Evolutionary conservation across 2,329 filamentous ascomycete species (phyloP).

Genomic region (Neobulgaria alba): DNA sequence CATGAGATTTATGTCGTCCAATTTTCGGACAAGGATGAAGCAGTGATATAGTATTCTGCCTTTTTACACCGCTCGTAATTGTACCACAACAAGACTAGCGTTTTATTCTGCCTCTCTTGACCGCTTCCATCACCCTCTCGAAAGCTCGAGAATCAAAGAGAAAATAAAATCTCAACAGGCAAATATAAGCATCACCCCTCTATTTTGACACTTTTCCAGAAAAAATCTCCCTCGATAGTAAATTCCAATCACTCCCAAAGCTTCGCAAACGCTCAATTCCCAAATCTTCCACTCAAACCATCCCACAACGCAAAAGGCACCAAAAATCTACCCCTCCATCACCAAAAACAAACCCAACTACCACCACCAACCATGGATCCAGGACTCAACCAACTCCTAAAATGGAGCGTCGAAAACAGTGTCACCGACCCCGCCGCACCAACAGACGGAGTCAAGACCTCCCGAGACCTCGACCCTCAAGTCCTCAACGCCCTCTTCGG

Average conservation of each 20-base stretch:
- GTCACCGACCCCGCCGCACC: constrained; percentile 29
- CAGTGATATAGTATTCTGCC: too few species aligned
- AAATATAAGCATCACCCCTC: not conserved
- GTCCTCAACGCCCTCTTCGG: constrained; percentile 68
- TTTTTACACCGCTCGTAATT: too few species aligned
- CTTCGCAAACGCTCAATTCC: not conserved
- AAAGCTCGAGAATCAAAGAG: not conserved
- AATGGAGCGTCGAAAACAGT: constrained; percentile 49
- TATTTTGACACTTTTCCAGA: not conserved
- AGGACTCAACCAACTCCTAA: constrained; percentile 28
- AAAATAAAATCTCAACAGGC: not conserved
- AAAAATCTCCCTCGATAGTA: not conserved
- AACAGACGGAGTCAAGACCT: constrained; percentile 12
- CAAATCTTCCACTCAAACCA: not conserved
- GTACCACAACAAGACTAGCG: too few species aligned
- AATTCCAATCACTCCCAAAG: not conserved
- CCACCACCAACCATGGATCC: constrained; percentile 21
- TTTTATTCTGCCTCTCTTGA: not conserved
- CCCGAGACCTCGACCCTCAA: constrained; percentile 52
- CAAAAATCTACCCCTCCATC: not conserved
- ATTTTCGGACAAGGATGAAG: too few species aligned
- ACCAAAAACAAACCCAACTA: not conserved
- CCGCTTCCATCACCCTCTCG: not conserved
- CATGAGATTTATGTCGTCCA: too few species aligned
- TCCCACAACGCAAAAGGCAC: not conserved